phyloP scores from a whole-genome alignment of 75 land plant species.

The Sequoia sempervirens region DNA sequence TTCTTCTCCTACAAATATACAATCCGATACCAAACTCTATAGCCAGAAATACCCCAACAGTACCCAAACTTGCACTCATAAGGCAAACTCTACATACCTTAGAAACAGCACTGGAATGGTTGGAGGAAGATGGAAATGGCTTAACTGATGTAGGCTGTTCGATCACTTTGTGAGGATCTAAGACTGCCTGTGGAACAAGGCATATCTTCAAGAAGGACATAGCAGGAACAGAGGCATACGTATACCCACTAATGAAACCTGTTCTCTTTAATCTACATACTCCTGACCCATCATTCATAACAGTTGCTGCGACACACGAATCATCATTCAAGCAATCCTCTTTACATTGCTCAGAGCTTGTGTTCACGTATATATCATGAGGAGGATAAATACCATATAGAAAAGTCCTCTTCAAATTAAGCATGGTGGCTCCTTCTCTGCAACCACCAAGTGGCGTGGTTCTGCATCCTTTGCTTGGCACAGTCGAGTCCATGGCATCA shows the following conservation, averaged over 20 bases:
- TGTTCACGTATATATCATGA: slow-evolving; percentile 14
- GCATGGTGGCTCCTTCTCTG: slow-evolving; percentile 16
- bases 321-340: slow-evolving; percentile 24
- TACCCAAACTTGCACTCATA: slow-evolving; percentile 20
- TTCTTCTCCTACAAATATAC: slow-evolving; percentile 20
- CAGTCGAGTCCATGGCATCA: not conserved
- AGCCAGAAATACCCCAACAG: slow-evolving; percentile 13
- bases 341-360: slow-evolving; percentile 28
- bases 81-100: slow-evolving; percentile 12
- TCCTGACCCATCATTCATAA: slow-evolving; percentile 28
- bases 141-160: not conserved
- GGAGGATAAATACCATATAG: slow-evolving; percentile 50
- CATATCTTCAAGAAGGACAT: slow-evolving; percentile 45
- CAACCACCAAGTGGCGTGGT: slow-evolving; percentile 15
- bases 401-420: slow-evolving; percentile 17
- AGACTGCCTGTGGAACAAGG: slow-evolving; percentile 32
- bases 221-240: slow-evolving; percentile 23
- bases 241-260: slow-evolving; percentile 28
- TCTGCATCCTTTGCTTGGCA: slow-evolving; percentile 1
- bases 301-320: slow-evolving; percentile 31
- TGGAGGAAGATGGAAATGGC: not conserved
- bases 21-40: slow-evolving; percentile 26
- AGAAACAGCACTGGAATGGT: not conserved
- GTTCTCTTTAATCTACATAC: slow-evolving; percentile 20
- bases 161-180: not conserved